These are phyloP conservation scores for Thermothelomyces thermophilus DNA, from an alignment of 2,329 filamentous ascomycete genomes.

Conservation along the genomic window DNA sequence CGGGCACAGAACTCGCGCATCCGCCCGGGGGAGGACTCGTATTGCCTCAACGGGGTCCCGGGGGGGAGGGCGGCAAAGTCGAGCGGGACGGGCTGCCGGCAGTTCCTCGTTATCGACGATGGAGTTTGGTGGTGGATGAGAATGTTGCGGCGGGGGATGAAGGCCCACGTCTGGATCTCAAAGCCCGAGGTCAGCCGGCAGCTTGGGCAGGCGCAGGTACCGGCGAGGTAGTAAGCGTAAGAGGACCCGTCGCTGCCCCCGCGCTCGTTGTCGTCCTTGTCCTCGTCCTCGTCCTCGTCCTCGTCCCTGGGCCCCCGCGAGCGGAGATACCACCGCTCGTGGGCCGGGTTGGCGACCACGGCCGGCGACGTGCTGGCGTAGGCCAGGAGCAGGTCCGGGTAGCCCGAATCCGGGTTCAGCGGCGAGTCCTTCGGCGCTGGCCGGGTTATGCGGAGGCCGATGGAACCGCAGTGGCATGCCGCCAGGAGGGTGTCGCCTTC, in stretches of 20 bases:
- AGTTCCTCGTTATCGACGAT: not conserved
- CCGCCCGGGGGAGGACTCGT: constrained; percentile 48
- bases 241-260: too few species aligned
- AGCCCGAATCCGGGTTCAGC: constrained; percentile 37
- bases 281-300: too few species aligned
- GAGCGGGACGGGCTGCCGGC: constrained; percentile 20
- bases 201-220: constrained; percentile 54
- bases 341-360: constrained; percentile 35
- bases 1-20: constrained; percentile 53
- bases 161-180: constrained; percentile 60
- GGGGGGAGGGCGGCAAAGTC: constrained; percentile 33
- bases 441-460: constrained; percentile 51
- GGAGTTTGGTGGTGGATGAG: not conserved
- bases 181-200: constrained; percentile 57
- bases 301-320: not conserved
- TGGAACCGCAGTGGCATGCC: constrained; percentile 43
- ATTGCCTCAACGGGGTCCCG: constrained; percentile 41
- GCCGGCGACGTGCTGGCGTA: constrained; percentile 32
- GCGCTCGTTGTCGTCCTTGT: not conserved
- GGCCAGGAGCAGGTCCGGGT: constrained; percentile 48
- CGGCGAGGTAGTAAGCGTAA: constrained; percentile 46
- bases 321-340: constrained; percentile 56
- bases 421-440: constrained; percentile 41
- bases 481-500: constrained; percentile 19
- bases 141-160: constrained; percentile 55